Percentiles rank a stretch among this genome's conserved stretches.
Conservation (phyloP, 2,329 filamentous ascomycete genomes). For the Ophiostoma pallidulum region DNA sequence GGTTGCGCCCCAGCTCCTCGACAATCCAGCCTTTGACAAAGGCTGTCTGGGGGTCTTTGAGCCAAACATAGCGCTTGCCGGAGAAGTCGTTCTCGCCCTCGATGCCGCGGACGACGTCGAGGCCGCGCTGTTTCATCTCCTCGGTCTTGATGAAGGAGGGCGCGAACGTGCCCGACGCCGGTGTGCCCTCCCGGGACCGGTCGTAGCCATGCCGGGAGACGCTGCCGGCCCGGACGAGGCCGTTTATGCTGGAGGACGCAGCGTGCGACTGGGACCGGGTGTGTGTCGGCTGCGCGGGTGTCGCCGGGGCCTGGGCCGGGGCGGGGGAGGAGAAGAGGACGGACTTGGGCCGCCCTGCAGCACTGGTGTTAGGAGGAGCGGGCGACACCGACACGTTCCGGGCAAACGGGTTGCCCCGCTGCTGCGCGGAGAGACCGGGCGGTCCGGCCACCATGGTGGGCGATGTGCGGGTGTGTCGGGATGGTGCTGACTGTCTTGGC, state of each 20-base stretch:
- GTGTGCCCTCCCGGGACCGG: constrained; percentile 56
- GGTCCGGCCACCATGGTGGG: constrained; percentile 9
- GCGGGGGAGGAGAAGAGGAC: constrained; percentile 51
- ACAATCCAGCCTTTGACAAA: constrained; percentile 92
- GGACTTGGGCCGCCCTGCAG: constrained; percentile 59
- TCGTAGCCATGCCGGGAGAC: constrained; percentile 33
- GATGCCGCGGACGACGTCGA: constrained; percentile 58
- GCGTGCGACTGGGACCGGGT: constrained; percentile 26
- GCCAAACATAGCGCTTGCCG: constrained; percentile 95
- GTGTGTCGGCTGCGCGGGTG: constrained; percentile 43
- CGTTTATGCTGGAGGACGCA: background rate
- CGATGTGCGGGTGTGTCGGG: background rate
- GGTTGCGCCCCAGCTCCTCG: constrained; percentile 61
- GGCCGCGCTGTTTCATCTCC: constrained; percentile 47
- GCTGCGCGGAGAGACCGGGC: constrained; percentile 11
- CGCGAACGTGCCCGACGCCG: constrained; percentile 75
- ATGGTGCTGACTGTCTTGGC: background rate
- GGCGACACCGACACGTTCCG: constrained; percentile 61
- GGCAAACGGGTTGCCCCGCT: constrained; percentile 69
- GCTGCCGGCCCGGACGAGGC: constrained; percentile 15
- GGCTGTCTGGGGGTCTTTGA: constrained; percentile 75
- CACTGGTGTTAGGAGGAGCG: constrained; percentile 30
- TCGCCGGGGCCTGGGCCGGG: too few species aligned
- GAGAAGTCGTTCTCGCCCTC: constrained; percentile 99
- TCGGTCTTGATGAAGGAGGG: constrained; percentile 92